Conservation (phyloP, 805 yeast species). For the Scheffersomyces coipomensis region DNA sequence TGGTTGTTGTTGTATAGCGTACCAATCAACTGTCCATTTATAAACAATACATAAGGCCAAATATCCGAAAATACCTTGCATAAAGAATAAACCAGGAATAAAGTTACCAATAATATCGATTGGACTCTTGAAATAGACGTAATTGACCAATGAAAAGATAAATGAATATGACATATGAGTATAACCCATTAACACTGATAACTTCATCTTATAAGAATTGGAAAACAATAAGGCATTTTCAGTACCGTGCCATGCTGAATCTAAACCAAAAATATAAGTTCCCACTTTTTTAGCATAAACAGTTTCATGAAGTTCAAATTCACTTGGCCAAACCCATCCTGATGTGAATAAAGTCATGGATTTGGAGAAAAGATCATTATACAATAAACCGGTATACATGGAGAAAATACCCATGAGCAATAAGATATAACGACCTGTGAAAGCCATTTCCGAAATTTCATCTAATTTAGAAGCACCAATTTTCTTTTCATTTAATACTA, state of each 20-base stretch:
- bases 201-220: constrained; percentile 96
- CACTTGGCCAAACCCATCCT: constrained; percentile 93
- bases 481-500: constrained; percentile 73
- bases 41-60: constrained; percentile 80
- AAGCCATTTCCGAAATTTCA: constrained; percentile 97
- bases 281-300: constrained; percentile 67
- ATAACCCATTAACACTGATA: constrained; percentile 92
- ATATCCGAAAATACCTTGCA: constrained; percentile 97
- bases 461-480: constrained; percentile 73
- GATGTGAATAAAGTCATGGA: constrained; percentile 84
- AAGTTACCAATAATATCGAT: constrained; percentile 92
- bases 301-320: constrained; percentile 66
- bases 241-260: constrained; percentile 96
- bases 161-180: constrained; percentile 91
- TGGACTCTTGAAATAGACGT: constrained; percentile 59
- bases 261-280: constrained; percentile 82
- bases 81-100: constrained; percentile 88
- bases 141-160: constrained; percentile 81
- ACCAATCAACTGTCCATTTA: constrained; percentile 96
- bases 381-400: constrained; percentile 90
- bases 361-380: constrained; percentile 90
- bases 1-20: constrained; percentile 69
- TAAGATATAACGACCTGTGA: constrained; percentile 85
- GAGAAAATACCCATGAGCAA: constrained; percentile 93
- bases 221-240: constrained; percentile 88